These are phyloP conservation scores for Nelumbo lutea DNA, from an alignment of 164 flowering plant species.

Conservation along the genomic window DNA sequence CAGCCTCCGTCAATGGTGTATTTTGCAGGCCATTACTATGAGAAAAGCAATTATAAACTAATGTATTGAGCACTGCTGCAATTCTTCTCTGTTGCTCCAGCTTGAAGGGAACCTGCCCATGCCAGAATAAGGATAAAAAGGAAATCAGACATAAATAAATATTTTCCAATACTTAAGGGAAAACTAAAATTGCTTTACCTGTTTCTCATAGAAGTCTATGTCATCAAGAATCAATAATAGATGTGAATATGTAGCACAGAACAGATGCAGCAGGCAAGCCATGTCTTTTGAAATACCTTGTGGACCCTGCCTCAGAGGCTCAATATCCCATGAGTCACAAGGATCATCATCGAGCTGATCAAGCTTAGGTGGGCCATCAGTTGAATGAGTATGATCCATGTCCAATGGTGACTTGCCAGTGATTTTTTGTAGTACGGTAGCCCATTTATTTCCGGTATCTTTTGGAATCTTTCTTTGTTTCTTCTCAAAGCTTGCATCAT, in stretches of 20 bases:
- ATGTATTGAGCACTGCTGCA: constrained; percentile 73
- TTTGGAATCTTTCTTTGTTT: constrained; percentile 37
- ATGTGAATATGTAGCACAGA: constrained; percentile 85
- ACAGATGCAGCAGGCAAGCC: constrained; percentile 71
- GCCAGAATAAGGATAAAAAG: constrained; percentile 14
- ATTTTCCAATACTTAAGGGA: background rate
- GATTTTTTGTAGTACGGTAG: constrained; percentile 60
- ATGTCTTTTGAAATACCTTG: constrained; percentile 57
- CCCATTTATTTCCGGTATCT: constrained; percentile 68
- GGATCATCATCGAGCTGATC: constrained; percentile 25
- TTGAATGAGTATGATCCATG: constrained; percentile 20
- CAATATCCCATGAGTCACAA: constrained; percentile 65
- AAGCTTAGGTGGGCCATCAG: constrained; percentile 12
- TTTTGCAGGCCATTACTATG: constrained; percentile 34
- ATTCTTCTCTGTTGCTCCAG: constrained; percentile 83
- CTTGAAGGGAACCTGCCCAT: constrained; percentile 68
- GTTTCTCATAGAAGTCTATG: constrained; percentile 92
- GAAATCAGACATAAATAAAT: background rate
- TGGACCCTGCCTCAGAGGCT: constrained; percentile 62
- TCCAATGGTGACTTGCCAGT: constrained; percentile 58
- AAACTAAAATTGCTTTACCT: constrained; percentile 43
- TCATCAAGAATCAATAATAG: constrained; percentile 90
- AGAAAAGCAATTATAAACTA: constrained; percentile 78
- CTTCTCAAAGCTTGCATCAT: constrained; percentile 28
- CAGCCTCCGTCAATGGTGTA: constrained; percentile 70